Conservation (phyloP, 176 grass and related monocot species). For the Typha latifolia region DNA sequence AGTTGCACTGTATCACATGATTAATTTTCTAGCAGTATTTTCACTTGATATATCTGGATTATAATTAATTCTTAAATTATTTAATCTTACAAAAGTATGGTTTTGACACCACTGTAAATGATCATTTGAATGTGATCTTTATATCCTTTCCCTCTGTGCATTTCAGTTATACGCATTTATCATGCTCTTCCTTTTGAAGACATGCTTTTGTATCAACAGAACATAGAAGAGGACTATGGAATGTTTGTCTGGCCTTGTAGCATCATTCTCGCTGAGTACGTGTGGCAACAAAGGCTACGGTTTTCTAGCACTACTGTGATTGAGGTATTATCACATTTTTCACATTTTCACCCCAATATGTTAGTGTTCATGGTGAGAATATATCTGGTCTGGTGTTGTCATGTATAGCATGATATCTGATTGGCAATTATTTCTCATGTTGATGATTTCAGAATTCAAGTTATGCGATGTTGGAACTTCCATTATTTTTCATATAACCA, state of each 20-base stretch:
- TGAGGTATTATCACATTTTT: slow-evolving; percentile 26
- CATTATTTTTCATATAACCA: background rate
- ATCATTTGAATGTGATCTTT: no score
- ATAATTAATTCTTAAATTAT: no score
- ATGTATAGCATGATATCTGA: no score
- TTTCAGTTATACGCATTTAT: background rate
- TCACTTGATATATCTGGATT: no score
- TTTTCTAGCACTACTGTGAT: slow-evolving; percentile 46
- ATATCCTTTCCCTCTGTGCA: background rate
- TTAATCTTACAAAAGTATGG: no score
- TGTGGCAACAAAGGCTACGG: slow-evolving; percentile 60
- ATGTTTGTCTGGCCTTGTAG: slow-evolving; percentile 95
- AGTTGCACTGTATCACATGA: no score
- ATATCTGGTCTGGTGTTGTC: no score
- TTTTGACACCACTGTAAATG: no score
- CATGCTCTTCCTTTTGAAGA: background rate
- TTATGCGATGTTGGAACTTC: background rate
- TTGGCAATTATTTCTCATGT: no score
- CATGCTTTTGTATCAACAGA: slow-evolving; percentile 16
- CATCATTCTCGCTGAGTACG: slow-evolving; percentile 65
- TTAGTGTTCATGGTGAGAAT: no score
- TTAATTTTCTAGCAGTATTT: no score
- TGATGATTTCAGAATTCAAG: background rate
- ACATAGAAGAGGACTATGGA: slow-evolving; percentile 70
- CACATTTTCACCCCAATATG: background rate